phyloP scores from a whole-genome alignment of 2,329 filamentous ascomycete genomes.

The Apiospora arundinis region DNA sequence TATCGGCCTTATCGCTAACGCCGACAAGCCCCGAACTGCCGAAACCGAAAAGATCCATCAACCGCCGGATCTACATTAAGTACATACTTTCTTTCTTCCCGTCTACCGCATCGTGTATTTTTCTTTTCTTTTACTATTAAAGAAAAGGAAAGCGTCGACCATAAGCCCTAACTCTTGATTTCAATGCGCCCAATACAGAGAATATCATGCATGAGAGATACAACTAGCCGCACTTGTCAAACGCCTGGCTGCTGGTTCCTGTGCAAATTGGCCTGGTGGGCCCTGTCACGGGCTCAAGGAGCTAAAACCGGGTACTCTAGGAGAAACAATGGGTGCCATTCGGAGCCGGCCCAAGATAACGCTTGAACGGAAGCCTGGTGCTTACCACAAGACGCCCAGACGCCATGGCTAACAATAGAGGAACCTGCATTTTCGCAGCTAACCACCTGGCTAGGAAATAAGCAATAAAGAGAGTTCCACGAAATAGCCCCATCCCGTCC shows the following conservation, averaged over 20 bases:
- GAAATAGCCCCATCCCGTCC: slow-evolving; percentile 21
- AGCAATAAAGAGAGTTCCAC: slow-evolving; percentile 1
- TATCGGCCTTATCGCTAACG: slow-evolving; percentile 17
- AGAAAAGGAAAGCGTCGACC: neutral
- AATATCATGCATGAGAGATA: neutral
- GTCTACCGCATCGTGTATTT: neutral
- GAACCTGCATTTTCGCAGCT: neutral
- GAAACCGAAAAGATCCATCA: neutral
- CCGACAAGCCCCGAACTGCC: neutral
- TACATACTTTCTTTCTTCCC: neutral
- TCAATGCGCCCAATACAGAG: neutral
- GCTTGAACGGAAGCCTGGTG: neutral
- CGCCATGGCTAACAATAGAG: neutral
- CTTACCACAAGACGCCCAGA: neutral
- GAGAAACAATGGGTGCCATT: neutral
- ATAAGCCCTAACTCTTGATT: neutral
- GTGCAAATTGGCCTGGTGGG: slow-evolving; percentile 1
- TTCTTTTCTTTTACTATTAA: neutral
- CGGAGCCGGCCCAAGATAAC: slow-evolving; percentile 8
- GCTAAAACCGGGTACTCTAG: slow-evolving; percentile 5
- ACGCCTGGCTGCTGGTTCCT: neutral
- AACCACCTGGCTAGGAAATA: neutral
- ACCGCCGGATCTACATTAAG: neutral
- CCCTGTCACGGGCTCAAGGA: neutral
- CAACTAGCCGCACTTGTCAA: neutral